These are phyloP conservation scores for Tremella fuciformis DNA, from an alignment of 768 basidiomycete genomes.

Conservation along the genomic window DNA sequence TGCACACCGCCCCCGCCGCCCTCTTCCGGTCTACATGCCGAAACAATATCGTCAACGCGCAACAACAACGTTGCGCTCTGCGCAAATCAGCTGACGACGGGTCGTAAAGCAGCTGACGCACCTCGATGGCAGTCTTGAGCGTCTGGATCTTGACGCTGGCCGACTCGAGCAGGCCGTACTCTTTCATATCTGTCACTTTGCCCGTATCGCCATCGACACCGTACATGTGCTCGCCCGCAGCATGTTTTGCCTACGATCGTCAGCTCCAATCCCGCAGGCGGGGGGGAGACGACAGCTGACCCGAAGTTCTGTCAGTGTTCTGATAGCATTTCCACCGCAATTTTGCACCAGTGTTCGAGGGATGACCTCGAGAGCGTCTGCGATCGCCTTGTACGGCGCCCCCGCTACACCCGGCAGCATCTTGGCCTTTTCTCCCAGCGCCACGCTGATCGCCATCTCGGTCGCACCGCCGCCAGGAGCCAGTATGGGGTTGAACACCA, in stretches of 20 bases:
- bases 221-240: slow-evolving; percentile 82
- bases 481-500: slow-evolving; percentile 90
- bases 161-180: slow-evolving; percentile 88
- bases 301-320: slow-evolving; percentile 87
- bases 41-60: slow-evolving; percentile 87
- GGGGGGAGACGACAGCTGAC: slow-evolving; percentile 57
- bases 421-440: slow-evolving; percentile 66
- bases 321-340: slow-evolving; percentile 88
- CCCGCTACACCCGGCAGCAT: slow-evolving; percentile 82
- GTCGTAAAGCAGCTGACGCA: slow-evolving; percentile 38
- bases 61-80: slow-evolving; percentile 85
- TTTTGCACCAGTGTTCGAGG: slow-evolving; percentile 94
- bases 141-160: slow-evolving; percentile 98
- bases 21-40: slow-evolving; percentile 45
- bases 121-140: slow-evolving; percentile 94
- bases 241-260: slow-evolving; percentile 80
- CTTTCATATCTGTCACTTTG: slow-evolving; percentile 92
- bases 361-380: slow-evolving; percentile 96
- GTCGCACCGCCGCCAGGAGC: slow-evolving; percentile 95
- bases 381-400: slow-evolving; percentile 86
- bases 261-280: not conserved
- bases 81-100: not conserved
- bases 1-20: slow-evolving; percentile 48
- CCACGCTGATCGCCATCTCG: slow-evolving; percentile 95
- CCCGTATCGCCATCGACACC: slow-evolving; percentile 96